phyloP scores from a whole-genome alignment of 495 filamentous ascomycete genomes.

The Annulohypoxylon maeteangense region DNA sequence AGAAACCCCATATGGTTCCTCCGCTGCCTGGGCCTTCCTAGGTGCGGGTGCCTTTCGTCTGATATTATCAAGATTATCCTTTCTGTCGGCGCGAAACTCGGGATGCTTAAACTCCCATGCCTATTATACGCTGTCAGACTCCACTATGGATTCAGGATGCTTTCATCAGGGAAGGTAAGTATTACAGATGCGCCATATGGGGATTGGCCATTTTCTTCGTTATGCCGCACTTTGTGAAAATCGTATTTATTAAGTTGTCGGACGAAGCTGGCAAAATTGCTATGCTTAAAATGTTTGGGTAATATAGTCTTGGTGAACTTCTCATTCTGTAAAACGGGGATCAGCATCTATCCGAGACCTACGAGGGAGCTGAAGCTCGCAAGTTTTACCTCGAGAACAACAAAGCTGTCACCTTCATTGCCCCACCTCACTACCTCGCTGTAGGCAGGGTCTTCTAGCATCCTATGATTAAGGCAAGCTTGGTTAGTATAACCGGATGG shows the following conservation, averaged over 20 bases:
- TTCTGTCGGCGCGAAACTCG: slow-evolving; percentile 94
- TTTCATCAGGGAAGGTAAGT: slow-evolving; percentile 23
- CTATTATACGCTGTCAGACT: slow-evolving; percentile 57
- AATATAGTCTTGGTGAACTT: slow-evolving; percentile 98
- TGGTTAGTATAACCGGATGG: slow-evolving; percentile 26
- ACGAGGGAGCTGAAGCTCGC: slow-evolving; percentile 4
- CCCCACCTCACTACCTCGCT: slow-evolving; percentile 95
- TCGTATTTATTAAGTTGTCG: slow-evolving; percentile 99
- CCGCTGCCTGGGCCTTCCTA: slow-evolving; percentile 73
- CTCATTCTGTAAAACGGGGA: slow-evolving; percentile 74
- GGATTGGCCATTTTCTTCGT: slow-evolving; percentile 90
- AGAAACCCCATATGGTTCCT: slow-evolving; percentile 78
- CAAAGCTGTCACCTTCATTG: slow-evolving; percentile 93
- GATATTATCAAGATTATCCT: slow-evolving; percentile 97
- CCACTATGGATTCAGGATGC: slow-evolving; percentile 4
- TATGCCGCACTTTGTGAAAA: slow-evolving; percentile 98
- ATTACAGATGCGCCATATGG: slow-evolving; percentile 91
- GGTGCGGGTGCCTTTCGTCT: slow-evolving; percentile 94
- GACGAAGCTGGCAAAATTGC: slow-evolving; percentile 99
- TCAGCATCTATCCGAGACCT: slow-evolving; percentile 17
- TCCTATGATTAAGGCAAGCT: slow-evolving; percentile 66
- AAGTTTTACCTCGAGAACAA: slow-evolving; percentile 86
- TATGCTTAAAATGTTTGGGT: slow-evolving; percentile 99
- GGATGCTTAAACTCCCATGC: slow-evolving; percentile 99
- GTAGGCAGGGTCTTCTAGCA: slow-evolving; percentile 96